phyloP scores from a whole-genome alignment of 352 stramenopile species.

The Pythium insidiosum region DNA sequence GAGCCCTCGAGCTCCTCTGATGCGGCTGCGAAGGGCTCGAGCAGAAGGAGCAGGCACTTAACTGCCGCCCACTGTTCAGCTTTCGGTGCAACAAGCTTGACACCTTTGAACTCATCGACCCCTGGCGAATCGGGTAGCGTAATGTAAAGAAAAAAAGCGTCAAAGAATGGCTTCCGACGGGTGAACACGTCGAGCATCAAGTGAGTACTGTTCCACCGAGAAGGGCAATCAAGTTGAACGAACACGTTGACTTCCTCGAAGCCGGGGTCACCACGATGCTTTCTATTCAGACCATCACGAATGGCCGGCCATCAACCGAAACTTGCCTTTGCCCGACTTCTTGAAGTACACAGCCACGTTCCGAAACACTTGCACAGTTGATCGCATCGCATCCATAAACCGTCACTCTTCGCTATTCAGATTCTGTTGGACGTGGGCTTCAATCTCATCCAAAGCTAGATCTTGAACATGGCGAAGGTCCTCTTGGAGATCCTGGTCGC shows the following conservation, averaged over 20 bases:
- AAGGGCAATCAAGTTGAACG: constrained; percentile 1
- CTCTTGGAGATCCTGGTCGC: too few species aligned
- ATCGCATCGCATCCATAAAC: not conserved
- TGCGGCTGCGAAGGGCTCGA: not conserved
- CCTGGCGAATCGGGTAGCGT: not conserved
- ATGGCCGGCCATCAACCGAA: too few species aligned
- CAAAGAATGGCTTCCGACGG: not conserved
- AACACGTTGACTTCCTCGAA: too few species aligned
- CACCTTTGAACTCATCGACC: not conserved
- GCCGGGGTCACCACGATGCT: too few species aligned
- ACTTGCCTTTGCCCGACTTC: constrained; percentile 1
- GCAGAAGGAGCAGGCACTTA: not conserved
- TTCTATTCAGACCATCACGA: too few species aligned
- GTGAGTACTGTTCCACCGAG: constrained; percentile 1
- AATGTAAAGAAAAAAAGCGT: not conserved
- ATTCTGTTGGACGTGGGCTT: too few species aligned
- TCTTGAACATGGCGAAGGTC: too few species aligned
- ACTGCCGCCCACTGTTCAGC: not conserved
- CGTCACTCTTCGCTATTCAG: not conserved
- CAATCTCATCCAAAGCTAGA: too few species aligned
- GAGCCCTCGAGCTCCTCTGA: not conserved
- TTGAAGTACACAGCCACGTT: constrained; percentile 1
- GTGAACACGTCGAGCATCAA: not conserved
- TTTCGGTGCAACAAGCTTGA: not conserved
- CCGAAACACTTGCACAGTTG: not conserved